These are phyloP conservation scores for Annulohypoxylon stygium DNA, from an alignment of 495 filamentous ascomycete species.

Conservation along the genomic window DNA sequence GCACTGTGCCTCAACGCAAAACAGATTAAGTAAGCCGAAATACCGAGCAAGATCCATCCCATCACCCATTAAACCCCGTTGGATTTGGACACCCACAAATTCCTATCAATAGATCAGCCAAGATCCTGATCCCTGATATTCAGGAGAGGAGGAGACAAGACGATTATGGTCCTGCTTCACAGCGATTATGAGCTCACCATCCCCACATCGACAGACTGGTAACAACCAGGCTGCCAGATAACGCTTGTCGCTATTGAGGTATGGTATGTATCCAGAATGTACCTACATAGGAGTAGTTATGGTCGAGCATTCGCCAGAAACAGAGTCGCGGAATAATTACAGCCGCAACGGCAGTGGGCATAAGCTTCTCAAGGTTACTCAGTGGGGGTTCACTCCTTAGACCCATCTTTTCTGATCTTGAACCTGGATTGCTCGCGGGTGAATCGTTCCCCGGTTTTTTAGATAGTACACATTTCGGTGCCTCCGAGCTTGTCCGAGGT, in stretches of 20 bases:
- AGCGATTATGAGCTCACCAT: neutral
- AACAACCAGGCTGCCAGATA: slow-evolving; percentile 17
- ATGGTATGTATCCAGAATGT: too few species aligned
- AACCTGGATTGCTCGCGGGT: slow-evolving; percentile 35
- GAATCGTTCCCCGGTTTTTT: slow-evolving; percentile 39
- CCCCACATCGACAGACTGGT: neutral
- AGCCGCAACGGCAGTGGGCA: slow-evolving; percentile 24
- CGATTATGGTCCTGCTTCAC: slow-evolving; percentile 10
- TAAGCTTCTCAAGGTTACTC: slow-evolving; percentile 24
- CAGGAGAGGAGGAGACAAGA: slow-evolving; percentile 1
- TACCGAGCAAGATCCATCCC: slow-evolving; percentile 25
- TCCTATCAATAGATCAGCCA: slow-evolving; percentile 29
- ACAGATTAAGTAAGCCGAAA: slow-evolving; percentile 28
- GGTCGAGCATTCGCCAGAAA: slow-evolving; percentile 19
- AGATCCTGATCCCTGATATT: slow-evolving; percentile 24
- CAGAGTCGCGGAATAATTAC: slow-evolving; percentile 29
- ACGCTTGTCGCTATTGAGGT: neutral
- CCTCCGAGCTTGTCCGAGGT: slow-evolving; percentile 43
- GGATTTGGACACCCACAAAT: slow-evolving; percentile 20
- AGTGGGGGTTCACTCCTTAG: slow-evolving; percentile 38
- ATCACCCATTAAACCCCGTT: neutral
- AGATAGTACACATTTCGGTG: slow-evolving; percentile 31
- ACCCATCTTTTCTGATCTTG: slow-evolving; percentile 39
- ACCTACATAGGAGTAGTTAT: neutral
- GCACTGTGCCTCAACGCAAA: slow-evolving; percentile 27